Percentiles rank a stretch among this genome's conserved stretches.
These are phyloP conservation scores for Ophiostoma perfectum DNA, from an alignment of 2,329 filamentous ascomycete species.

Conservation along the genomic window DNA sequence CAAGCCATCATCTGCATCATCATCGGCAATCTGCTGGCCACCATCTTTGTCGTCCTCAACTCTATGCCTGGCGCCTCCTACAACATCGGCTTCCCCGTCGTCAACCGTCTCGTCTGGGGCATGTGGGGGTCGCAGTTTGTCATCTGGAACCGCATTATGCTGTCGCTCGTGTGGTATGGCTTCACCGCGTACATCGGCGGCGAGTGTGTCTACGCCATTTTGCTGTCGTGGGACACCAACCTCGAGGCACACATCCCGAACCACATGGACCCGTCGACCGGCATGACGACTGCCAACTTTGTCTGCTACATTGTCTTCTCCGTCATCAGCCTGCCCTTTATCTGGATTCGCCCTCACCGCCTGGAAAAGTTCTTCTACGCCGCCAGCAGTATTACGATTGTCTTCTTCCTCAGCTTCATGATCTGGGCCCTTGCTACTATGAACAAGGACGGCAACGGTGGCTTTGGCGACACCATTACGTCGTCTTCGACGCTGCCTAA, in stretches of 20 bases:
- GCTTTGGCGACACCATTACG: constrained; percentile 6
- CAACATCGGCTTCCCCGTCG: constrained; percentile 12
- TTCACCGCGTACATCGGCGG: constrained; percentile 11
- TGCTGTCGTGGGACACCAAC: not conserved
- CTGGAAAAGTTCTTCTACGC: constrained; percentile 6
- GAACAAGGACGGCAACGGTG: constrained; percentile 8
- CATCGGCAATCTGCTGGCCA: not conserved
- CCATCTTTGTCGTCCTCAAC: constrained; percentile 6
- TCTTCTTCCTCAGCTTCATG: constrained; percentile 7
- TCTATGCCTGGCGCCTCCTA: constrained; percentile 10
- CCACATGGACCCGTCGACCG: constrained; percentile 5
- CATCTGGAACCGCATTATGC: constrained; percentile 10
- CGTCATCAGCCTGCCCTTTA: constrained; percentile 12
- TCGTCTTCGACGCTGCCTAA: not conserved
- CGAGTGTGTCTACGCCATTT: constrained; percentile 13
- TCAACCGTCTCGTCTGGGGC: constrained; percentile 11
- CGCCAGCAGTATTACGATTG: constrained; percentile 6
- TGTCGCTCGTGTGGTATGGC: constrained; percentile 12
- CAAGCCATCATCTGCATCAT: constrained; percentile 12
- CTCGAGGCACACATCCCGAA: constrained; percentile 1
- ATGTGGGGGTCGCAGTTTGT: constrained; percentile 11
- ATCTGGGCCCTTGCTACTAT: constrained; percentile 10
- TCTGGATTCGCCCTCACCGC: constrained; percentile 10
- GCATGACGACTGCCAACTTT: constrained; percentile 14
- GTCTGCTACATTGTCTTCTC: constrained; percentile 13